Percentiles rank a stretch among this genome's conserved stretches.
phyloP scores from a whole-genome alignment of 371 early-diverging fungal genomes.

The Dentiscutata heterogama region DNA sequence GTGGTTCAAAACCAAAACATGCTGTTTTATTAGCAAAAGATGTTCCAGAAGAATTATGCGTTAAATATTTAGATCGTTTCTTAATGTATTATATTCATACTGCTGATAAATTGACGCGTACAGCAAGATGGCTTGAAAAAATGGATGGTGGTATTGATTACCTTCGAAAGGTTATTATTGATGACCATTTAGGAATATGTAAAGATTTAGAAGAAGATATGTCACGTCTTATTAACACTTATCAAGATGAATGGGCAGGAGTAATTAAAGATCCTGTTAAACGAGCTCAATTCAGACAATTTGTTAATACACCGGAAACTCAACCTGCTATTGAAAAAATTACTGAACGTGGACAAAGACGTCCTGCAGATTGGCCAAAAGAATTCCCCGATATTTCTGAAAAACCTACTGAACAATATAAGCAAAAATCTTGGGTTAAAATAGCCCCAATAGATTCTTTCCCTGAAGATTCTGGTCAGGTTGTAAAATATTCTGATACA shows the following conservation, averaged over 20 bases:
- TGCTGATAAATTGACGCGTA: conserved; percentile 71
- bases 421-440: conserved; percentile 49
- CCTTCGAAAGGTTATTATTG: conserved; percentile 67
- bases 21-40: conserved; percentile 69
- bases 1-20: conserved; percentile 74
- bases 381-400: conserved; percentile 43
- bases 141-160: conserved; percentile 71
- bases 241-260: conserved; percentile 73
- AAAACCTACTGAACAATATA: conserved; percentile 44
- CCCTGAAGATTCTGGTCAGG: conserved; percentile 62
- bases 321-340: conserved; percentile 65
- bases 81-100: conserved; percentile 78
- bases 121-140: conserved; percentile 78
- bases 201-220: conserved; percentile 70
- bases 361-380: conserved; percentile 75
- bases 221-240: conserved; percentile 63
- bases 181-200: conserved; percentile 71
- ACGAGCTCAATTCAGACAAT: conserved; percentile 67
- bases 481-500: conserved; percentile 65
- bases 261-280: conserved; percentile 67
- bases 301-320: conserved; percentile 66
- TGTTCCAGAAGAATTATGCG: conserved; percentile 61
- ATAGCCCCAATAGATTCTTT: conserved; percentile 55
- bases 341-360: conserved; percentile 67
- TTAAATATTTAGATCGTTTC: conserved; percentile 72